These are phyloP conservation scores for Penicillium capsulatum DNA, from an alignment of 2,329 filamentous ascomycete genomes.

Conservation along the genomic window DNA sequence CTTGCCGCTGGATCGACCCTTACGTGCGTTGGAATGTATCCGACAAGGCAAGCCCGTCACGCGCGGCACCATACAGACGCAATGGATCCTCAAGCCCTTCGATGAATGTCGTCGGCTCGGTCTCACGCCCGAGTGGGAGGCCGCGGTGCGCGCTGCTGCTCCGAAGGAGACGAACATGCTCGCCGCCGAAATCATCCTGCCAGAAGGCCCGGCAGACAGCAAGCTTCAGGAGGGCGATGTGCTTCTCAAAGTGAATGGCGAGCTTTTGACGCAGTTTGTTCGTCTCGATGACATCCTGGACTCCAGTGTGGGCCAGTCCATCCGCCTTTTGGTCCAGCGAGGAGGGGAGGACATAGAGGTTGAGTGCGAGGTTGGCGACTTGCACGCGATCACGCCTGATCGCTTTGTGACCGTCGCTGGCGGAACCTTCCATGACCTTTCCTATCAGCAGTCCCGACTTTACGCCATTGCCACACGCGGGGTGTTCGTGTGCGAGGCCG, in stretches of 20 bases:
- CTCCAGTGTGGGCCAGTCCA: conserved; percentile 72
- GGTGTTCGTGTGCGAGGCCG: conserved; percentile 91
- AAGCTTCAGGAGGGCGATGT: conserved; percentile 95
- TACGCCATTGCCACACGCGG: conserved; percentile 90
- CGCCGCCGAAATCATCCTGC: conserved; percentile 90
- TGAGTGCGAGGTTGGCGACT: conserved; percentile 77
- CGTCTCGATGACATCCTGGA: conserved; percentile 88
- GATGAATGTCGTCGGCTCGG: conserved; percentile 92
- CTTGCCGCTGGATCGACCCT: conserved; percentile 82
- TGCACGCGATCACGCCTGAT: conserved; percentile 93
- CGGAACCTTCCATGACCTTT: conserved; percentile 90
- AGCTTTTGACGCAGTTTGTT: conserved; percentile 89
- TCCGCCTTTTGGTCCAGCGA: conserved; percentile 78
- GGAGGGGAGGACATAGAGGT: conserved; percentile 84
- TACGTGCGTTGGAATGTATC: conserved; percentile 81
- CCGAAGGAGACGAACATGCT: conserved; percentile 96
- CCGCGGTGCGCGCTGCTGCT: conserved; percentile 73
- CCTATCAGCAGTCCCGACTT: conserved; percentile 94
- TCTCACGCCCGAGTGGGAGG: conserved; percentile 79
- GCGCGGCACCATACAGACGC: conserved; percentile 96
- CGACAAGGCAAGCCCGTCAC: conserved; percentile 69
- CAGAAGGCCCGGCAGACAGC: conserved; percentile 77
- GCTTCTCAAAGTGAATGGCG: conserved; percentile 85
- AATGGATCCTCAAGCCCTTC: conserved; percentile 95
- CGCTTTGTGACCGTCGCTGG: conserved; percentile 92